Evolutionary conservation across 305 asterid species (phyloP).

Genomic region (Fraxinus ornus): DNA sequence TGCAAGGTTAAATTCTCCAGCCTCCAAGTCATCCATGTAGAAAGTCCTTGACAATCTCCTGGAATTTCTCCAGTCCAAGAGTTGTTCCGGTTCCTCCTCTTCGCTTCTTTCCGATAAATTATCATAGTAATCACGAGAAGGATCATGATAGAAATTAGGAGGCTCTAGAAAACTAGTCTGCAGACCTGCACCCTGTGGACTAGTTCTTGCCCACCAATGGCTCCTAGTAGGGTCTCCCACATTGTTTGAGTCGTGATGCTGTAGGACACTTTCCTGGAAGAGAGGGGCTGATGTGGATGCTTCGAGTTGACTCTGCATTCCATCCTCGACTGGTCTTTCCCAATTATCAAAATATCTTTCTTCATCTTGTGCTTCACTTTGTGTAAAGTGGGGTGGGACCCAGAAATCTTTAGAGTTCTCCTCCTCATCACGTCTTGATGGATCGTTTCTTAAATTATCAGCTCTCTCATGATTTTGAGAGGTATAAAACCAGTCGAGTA

Average conservation of each 20-base stretch:
- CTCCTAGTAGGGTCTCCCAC: constrained; percentile 35
- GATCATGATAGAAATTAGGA: constrained; percentile 46
- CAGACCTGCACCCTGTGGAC: constrained; percentile 32
- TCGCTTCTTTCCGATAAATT: constrained; percentile 46
- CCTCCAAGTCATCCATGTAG: constrained; percentile 64
- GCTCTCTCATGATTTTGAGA: constrained; percentile 51
- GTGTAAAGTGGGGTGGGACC: constrained; percentile 39
- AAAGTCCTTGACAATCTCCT: constrained; percentile 58
- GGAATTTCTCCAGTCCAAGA: constrained; percentile 40
- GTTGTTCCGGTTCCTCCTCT: constrained; percentile 44
- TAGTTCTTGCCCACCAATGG: constrained; percentile 74
- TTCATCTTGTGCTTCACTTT: constrained; percentile 9
- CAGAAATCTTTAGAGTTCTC: constrained; percentile 40
- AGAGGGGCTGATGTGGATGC: constrained; percentile 81
- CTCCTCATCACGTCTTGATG: constrained; percentile 25
- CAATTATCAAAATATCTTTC: constrained; percentile 41
- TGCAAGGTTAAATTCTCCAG: constrained; percentile 69
- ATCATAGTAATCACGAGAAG: constrained; percentile 32
- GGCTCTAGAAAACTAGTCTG: constrained; percentile 83
- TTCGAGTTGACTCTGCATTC: constrained; percentile 41
- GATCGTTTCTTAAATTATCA: constrained; percentile 29
- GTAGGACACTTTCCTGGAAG: constrained; percentile 59
- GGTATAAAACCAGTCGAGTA: constrained; percentile 84
- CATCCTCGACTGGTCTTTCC: constrained; percentile 51
- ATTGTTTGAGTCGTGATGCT: constrained; percentile 38